These are phyloP conservation scores for Blastomyces gilchristii DNA, from an alignment of 2,329 filamentous ascomycete genomes.

Conservation along the genomic window DNA sequence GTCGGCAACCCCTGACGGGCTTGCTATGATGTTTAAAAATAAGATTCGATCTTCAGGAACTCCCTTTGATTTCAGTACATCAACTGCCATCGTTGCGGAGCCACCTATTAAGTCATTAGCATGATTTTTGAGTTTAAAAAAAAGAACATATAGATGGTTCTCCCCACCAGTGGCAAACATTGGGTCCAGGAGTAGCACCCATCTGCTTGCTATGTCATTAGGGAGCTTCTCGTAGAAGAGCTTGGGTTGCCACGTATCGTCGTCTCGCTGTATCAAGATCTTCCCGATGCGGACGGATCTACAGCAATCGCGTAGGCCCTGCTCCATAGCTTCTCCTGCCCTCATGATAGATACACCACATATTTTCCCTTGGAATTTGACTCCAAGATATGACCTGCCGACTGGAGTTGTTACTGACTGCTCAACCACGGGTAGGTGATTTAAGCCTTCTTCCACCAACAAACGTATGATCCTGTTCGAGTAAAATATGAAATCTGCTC, in stretches of 20 bases:
- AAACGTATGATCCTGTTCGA: conserved; percentile 96
- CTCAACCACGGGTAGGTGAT: conserved; percentile 85
- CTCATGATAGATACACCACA: conserved; percentile 98
- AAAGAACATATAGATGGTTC: neutral
- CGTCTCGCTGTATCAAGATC: conserved; percentile 93
- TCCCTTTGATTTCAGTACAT: conserved; percentile 78
- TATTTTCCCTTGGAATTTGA: conserved; percentile 95
- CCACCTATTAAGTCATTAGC: conserved; percentile 50
- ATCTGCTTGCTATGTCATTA: conserved; percentile 81
- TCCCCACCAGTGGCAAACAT: conserved; percentile 90
- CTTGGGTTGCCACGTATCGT: conserved; percentile 84
- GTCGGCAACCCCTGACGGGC: conserved; percentile 78
- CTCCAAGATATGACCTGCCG: conserved; percentile 74
- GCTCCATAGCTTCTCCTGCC: conserved; percentile 96
- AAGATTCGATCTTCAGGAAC: conserved; percentile 92
- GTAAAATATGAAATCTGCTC: conserved; percentile 98
- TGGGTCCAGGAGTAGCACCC: conserved; percentile 91
- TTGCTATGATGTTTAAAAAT: conserved; percentile 96
- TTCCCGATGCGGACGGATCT: conserved; percentile 96
- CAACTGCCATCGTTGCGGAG: conserved; percentile 92
- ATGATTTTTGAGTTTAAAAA: neutral
- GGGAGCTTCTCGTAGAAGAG: conserved; percentile 98
- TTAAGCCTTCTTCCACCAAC: conserved; percentile 91
- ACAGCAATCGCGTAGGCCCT: conserved; percentile 91
- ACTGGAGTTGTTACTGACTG: conserved; percentile 86